phyloP scores from a whole-genome alignment of 164 flowering plant genomes.

The Saururus chinensis region DNA sequence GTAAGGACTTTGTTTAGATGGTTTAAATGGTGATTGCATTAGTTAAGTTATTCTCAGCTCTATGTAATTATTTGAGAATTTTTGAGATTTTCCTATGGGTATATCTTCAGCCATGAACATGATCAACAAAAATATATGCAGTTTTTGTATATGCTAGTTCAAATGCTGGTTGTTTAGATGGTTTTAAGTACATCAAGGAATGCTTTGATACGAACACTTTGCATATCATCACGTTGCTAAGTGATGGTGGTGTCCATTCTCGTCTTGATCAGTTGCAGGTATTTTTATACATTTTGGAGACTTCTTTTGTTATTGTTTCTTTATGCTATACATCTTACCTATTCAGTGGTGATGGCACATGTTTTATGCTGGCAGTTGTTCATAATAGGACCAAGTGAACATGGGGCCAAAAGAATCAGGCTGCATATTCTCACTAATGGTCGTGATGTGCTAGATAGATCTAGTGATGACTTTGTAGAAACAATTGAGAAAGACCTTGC shows the following conservation, averaged over 20 bases:
- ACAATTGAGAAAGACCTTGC: conserved; percentile 78
- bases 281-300: background rate
- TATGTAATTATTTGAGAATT: no score
- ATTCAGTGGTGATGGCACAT: background rate
- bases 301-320: no score
- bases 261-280: conserved; percentile 88
- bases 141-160: no score
- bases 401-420: conserved; percentile 92
- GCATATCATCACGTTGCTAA: conserved; percentile 87
- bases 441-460: conserved; percentile 93
- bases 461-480: conserved; percentile 87
- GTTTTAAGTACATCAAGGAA: conserved; percentile 76
- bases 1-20: no score
- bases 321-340: no score
- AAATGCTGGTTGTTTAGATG: no score
- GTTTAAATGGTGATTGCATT: no score
- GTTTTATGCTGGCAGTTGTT: conserved; percentile 41
- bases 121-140: no score
- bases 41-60: no score
- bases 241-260: conserved; percentile 99
- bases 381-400: conserved; percentile 75
- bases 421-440: conserved; percentile 92
- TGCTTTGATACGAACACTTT: conserved; percentile 57
- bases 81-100: no score
- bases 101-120: no score